A percentile compares a stretch with the other conserved stretches of the same genome.
These are phyloP conservation scores for Leccinum imitatum DNA, from an alignment of 768 basidiomycete species.

Conservation along the genomic window DNA sequence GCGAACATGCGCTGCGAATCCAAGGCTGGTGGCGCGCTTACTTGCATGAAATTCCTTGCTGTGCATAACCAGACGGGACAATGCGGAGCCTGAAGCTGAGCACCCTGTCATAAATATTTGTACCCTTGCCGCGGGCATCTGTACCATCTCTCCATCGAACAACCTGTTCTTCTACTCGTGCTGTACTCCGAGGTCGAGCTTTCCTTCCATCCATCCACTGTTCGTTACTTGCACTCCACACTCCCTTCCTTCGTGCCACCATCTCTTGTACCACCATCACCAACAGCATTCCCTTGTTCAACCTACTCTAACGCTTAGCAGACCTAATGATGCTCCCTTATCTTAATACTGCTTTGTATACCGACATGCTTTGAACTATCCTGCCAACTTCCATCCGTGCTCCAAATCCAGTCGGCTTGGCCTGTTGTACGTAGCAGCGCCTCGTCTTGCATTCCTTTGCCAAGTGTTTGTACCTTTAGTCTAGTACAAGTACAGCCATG, in stretches of 20 bases:
- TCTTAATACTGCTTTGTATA: conserved; percentile 1
- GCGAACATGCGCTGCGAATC: conserved; percentile 10
- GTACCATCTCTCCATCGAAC: conserved; percentile 9
- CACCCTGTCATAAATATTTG: neutral
- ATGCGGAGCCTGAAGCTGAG: conserved; percentile 15
- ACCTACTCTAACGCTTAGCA: conserved; percentile 3
- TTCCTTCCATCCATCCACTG: neutral
- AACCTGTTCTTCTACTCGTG: conserved; percentile 12
- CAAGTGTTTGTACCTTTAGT: neutral
- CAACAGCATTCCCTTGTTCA: conserved; percentile 12
- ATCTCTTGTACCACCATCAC: conserved; percentile 10
- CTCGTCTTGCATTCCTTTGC: neutral
- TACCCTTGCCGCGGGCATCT: conserved; percentile 1
- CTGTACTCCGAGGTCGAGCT: conserved; percentile 9
- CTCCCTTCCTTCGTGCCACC: neutral
- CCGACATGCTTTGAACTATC: neutral
- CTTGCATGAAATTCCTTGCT: conserved; percentile 51
- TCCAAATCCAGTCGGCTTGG: neutral
- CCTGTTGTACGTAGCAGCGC: neutral
- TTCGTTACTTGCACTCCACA: neutral
- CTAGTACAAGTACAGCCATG: neutral
- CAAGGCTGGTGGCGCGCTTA: conserved; percentile 35
- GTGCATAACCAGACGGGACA: conserved; percentile 36
- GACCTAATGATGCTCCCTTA: neutral
- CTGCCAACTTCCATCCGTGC: neutral